phyloP scores from a whole-genome alignment of 352 stramenopile species.

The Pilasporangium apinafurcum region DNA sequence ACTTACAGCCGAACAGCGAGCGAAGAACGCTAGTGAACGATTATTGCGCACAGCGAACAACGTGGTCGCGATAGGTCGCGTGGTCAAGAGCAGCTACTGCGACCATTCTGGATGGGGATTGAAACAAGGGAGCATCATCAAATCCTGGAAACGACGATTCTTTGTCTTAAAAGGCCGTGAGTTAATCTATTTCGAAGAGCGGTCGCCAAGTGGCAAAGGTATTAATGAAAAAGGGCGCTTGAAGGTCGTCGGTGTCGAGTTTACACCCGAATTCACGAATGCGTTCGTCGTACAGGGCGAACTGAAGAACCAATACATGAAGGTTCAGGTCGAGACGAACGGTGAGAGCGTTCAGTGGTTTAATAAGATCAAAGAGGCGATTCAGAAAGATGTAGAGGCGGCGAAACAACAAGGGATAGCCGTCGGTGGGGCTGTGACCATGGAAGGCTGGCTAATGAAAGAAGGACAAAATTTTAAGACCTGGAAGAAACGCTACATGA shows the following conservation, averaged over 20 bases:
- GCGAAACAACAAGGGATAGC: too few species aligned
- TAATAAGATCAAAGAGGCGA: constrained; percentile 31
- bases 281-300: constrained; percentile 51
- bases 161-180: constrained; percentile 36
- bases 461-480: constrained; percentile 87
- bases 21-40: background rate
- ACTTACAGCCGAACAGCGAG: background rate
- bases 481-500: constrained; percentile 83
- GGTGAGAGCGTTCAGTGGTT: constrained; percentile 59
- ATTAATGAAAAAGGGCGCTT: constrained; percentile 74
- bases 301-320: constrained; percentile 67
- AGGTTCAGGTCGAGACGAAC: constrained; percentile 65
- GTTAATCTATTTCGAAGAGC: constrained; percentile 37
- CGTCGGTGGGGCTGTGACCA: constrained; percentile 15
- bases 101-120: constrained; percentile 64
- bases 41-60: constrained; percentile 22
- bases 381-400: constrained; percentile 20
- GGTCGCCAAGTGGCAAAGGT: constrained; percentile 61
- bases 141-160: constrained; percentile 46
- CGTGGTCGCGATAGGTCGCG: constrained; percentile 35
- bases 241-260: constrained; percentile 49
- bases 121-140: constrained; percentile 61
- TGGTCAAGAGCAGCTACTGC: constrained; percentile 59
- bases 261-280: constrained; percentile 60
- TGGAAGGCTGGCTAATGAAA: constrained; percentile 76